Evolutionary conservation across 768 basidiomycete species (phyloP).

Genomic region (Boletellus ananiceps): DNA sequence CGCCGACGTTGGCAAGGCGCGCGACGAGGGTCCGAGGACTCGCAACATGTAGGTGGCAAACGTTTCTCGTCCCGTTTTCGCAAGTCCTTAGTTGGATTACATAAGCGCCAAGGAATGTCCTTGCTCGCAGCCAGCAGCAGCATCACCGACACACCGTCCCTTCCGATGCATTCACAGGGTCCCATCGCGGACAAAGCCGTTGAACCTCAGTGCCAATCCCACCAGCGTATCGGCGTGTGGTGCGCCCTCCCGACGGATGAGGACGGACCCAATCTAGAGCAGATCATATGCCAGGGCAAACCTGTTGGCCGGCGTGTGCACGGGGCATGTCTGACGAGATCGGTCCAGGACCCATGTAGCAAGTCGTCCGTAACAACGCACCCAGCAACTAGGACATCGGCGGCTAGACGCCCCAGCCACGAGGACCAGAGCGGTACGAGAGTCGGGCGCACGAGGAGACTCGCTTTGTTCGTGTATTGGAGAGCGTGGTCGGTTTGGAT

Average conservation of each 20-base stretch:
- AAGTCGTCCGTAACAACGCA: no score
- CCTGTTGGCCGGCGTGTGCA: no score
- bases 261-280: no score
- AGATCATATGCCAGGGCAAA: no score
- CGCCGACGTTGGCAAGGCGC: conserved; percentile 3
- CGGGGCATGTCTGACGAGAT: no score
- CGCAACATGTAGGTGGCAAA: conserved; percentile 13
- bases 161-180: not conserved
- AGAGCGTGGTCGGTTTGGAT: conserved; percentile 41
- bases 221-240: no score
- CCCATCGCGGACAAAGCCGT: not conserved
- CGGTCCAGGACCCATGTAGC: no score
- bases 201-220: not conserved
- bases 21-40: conserved; percentile 4
- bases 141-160: no score
- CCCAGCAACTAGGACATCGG: no score
- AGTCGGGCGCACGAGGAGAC: not conserved
- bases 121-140: no score
- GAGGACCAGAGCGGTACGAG: not conserved
- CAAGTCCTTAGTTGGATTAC: conserved; percentile 6
- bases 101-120: conserved; percentile 4
- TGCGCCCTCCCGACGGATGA: no score
- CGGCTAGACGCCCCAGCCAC: no score
- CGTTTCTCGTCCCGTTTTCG: not conserved
- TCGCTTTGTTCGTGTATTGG: conserved; percentile 39